Percentiles rank a stretch among this genome's conserved stretches.
Evolutionary conservation across 177 flowering plant species (phyloP).

Genomic region (Vitis hybrid): DNA sequence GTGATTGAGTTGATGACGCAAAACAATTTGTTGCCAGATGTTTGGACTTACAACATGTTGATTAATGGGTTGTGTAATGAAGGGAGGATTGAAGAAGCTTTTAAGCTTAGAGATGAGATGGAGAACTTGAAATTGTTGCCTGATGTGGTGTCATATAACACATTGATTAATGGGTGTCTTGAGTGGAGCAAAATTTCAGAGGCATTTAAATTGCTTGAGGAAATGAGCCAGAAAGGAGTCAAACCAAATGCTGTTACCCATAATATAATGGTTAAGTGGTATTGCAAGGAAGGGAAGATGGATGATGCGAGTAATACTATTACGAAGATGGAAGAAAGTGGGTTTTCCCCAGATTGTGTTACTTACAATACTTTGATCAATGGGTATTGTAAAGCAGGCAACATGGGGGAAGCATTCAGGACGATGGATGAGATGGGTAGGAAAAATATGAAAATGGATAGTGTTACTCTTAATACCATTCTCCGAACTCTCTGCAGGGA

Average conservation of each 20-base stretch:
- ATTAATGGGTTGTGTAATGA: slow-evolving; percentile 44
- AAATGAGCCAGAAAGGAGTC: slow-evolving; percentile 51
- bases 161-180: slow-evolving; percentile 51
- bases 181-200: slow-evolving; percentile 21
- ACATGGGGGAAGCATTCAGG: slow-evolving; percentile 40
- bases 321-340: slow-evolving; percentile 47
- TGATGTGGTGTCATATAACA: slow-evolving; percentile 59
- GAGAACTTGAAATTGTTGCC: slow-evolving; percentile 45
- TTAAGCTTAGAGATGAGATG: slow-evolving; percentile 49
- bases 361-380: slow-evolving; percentile 61
- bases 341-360: slow-evolving; percentile 47
- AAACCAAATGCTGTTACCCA: slow-evolving; percentile 42
- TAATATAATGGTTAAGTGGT: slow-evolving; percentile 52
- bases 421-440: slow-evolving; percentile 55
- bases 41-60: slow-evolving; percentile 61
- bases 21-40: slow-evolving; percentile 42
- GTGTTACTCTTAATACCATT: slow-evolving; percentile 43
- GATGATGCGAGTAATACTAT: slow-evolving; percentile 41
- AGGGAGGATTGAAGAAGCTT: slow-evolving; percentile 48
- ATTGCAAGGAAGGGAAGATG: slow-evolving; percentile 50
- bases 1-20: slow-evolving; percentile 54
- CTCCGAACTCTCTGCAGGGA: slow-evolving; percentile 44
- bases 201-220: slow-evolving; percentile 42
- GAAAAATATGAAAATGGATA: slow-evolving; percentile 50
- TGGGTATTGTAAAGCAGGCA: slow-evolving; percentile 44